Evolutionary conservation across 306 rosid species (phyloP), one percentile per base, ranked within the genome.

Genomic region (Citrullus mucosospermus): DNA sequence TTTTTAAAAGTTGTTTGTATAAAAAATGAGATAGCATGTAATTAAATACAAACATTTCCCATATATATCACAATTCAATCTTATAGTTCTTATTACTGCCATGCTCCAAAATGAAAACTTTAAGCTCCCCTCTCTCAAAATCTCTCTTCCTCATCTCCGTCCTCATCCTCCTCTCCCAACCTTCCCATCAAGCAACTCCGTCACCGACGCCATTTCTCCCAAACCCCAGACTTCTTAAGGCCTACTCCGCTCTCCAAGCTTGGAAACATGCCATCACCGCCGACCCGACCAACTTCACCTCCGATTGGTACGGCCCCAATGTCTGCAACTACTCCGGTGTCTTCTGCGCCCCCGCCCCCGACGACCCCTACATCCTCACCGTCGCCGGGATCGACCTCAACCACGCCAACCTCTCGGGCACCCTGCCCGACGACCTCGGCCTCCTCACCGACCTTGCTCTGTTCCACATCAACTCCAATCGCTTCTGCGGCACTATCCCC

Each of bases 311-410:
- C 46, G 97, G 95, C 70, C 89, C 82, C 44, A 6, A 89, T 0
- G 97, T 94, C 2, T 94, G 98, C 87, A 89, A 87, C 87, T 94
- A 94, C 89, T 86, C 87, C 2, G 98, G 98, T 5, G 80, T 94
- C 39, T 90, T 72, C 86, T 94, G 98, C 63, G 95, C 97, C 9
- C 85, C 90, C 0, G 87, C 97, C 3, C 96, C 80, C 3, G 89
- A 86, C n/a, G 88, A 92, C 6, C 88, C 91, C 55, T 61, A 86
- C 82, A 22, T 79, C 65, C 36, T 59, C 22, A 94, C 98, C 0
- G 98, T 94, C 1, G 97, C 97, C 0, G 98, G 98, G 28, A 82
- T 94, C 13, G 98, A 94, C 86, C 85, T 94, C 28, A 94, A 94
- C 90, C 93, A 90, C 18, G 97, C 80, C 74, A 56, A 79, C 79